A percentile compares a stretch with the other conserved stretches of the same genome.
Conservation (phyloP, 2,329 filamentous ascomycete species). For the Aspergillus candidus region DNA sequence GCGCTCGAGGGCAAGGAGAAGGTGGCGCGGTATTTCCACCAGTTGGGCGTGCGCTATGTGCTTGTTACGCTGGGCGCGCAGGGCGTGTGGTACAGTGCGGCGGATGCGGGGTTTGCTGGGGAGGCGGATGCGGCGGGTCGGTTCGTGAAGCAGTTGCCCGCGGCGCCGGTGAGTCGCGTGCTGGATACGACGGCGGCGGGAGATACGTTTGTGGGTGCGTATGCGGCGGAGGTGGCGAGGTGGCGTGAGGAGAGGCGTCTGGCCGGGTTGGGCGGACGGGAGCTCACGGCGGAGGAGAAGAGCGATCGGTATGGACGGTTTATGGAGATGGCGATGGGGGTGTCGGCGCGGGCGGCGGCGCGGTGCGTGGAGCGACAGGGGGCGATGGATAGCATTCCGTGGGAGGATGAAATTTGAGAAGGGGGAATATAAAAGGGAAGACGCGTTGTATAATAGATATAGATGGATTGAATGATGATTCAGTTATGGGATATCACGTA, state of each 20-base stretch:
- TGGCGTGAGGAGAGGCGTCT: conserved; percentile 36
- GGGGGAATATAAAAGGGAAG: no score
- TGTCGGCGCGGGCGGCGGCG: conserved; percentile 41
- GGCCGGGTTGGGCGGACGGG: conserved; percentile 48
- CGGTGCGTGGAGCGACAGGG: conserved; percentile 41
- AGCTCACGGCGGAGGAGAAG: conserved; percentile 30
- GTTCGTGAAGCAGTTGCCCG: conserved; percentile 46
- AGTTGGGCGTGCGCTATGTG: conserved; percentile 65
- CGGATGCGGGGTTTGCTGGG: conserved; percentile 40
- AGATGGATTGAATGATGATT: no score
- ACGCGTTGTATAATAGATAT: no score
- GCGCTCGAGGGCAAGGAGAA: conserved; percentile 47
- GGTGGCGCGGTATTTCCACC: conserved; percentile 58
- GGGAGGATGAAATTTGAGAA: conserved; percentile 38
- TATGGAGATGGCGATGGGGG: conserved; percentile 40
- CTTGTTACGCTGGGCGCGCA: conserved; percentile 78
- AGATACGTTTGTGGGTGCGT: conserved; percentile 88
- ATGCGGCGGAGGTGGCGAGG: conserved; percentile 66
- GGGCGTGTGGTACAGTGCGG: conserved; percentile 64
- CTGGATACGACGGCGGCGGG: conserved; percentile 92
- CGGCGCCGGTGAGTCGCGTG: conserved; percentile 63
- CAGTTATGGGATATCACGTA: no score
- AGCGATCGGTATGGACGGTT: conserved; percentile 36
- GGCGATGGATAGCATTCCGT: conserved; percentile 46
- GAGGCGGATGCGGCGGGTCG: conserved; percentile 24